Conservation (phyloP, 176 grass and related monocot species). For the Aegilops speltoides region DNA sequence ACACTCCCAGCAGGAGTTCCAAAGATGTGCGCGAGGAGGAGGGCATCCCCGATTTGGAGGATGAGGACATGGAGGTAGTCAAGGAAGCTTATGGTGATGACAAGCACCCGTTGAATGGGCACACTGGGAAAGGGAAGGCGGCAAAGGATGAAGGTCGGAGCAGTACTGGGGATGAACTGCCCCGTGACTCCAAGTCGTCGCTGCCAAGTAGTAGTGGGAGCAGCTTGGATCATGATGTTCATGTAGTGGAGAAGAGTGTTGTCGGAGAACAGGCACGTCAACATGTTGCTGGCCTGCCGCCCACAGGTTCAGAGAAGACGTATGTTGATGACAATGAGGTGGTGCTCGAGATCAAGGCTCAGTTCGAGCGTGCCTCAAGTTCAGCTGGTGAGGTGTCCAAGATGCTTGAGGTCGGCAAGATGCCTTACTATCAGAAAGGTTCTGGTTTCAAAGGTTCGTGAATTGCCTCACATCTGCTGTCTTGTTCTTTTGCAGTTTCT, state of each 20-base stretch:
- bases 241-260: slow-evolving; percentile 90
- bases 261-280: slow-evolving; percentile 47
- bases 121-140: slow-evolving; percentile 48
- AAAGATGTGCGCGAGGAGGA: slow-evolving; percentile 93
- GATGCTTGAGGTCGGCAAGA: slow-evolving; percentile 97
- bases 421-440: slow-evolving; percentile 81
- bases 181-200: slow-evolving; percentile 54
- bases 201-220: slow-evolving; percentile 50
- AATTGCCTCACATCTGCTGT: background rate
- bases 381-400: slow-evolving; percentile 72
- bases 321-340: slow-evolving; percentile 75
- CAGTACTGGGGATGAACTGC: slow-evolving; percentile 49
- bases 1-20: slow-evolving; percentile 76
- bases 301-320: slow-evolving; percentile 36
- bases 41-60: slow-evolving; percentile 96
- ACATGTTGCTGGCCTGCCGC: slow-evolving; percentile 42
- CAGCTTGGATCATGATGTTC: slow-evolving; percentile 68
- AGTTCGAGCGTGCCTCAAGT: slow-evolving; percentile 74
- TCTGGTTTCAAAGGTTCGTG: slow-evolving; percentile 77
- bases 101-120: slow-evolving; percentile 42
- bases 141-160: slow-evolving; percentile 53
- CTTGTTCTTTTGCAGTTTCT: background rate
- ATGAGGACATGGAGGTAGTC: slow-evolving; percentile 80
- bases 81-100: slow-evolving; percentile 78
- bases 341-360: slow-evolving; percentile 68